A percentile compares a stretch with the other conserved stretches of the same genome.
Evolutionary conservation across 2,329 filamentous ascomycete genomes (phyloP).

Genomic region (Scedosporium boydii): DNA sequence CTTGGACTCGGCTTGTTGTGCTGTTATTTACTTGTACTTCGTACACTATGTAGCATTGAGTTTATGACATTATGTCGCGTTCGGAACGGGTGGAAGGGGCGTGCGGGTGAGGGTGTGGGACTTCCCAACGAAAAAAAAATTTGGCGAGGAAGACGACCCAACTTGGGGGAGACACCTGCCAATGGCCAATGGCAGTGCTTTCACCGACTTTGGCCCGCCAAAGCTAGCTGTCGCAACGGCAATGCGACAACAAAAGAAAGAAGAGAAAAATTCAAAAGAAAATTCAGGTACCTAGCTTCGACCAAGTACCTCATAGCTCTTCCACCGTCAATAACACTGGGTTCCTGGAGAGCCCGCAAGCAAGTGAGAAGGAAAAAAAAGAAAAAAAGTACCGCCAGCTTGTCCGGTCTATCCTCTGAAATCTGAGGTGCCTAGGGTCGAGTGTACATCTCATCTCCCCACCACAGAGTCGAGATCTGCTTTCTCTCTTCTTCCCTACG

Average conservation of each 20-base stretch:
- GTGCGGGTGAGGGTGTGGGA: neutral
- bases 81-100: neutral
- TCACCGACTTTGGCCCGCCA: neutral
- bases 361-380: neutral
- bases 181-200: neutral
- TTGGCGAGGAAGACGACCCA: neutral
- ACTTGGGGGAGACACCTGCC: neutral
- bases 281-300: neutral
- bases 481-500: neutral
- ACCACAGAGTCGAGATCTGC: neutral
- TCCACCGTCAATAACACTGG: neutral
- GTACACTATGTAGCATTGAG: too few relatives aligned
- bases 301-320: neutral
- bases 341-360: neutral
- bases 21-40: too few relatives aligned
- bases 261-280: neutral
- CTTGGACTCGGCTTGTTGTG: neutral
- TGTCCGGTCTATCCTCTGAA: neutral
- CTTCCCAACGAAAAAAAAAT: constrained; percentile 1
- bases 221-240: neutral
- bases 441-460: neutral
- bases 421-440: neutral
- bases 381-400: neutral
- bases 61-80: too few relatives aligned
- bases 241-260: neutral